phyloP scores from a whole-genome alignment of 768 basidiomycete species.

The Paxillus ammoniavirescens region DNA sequence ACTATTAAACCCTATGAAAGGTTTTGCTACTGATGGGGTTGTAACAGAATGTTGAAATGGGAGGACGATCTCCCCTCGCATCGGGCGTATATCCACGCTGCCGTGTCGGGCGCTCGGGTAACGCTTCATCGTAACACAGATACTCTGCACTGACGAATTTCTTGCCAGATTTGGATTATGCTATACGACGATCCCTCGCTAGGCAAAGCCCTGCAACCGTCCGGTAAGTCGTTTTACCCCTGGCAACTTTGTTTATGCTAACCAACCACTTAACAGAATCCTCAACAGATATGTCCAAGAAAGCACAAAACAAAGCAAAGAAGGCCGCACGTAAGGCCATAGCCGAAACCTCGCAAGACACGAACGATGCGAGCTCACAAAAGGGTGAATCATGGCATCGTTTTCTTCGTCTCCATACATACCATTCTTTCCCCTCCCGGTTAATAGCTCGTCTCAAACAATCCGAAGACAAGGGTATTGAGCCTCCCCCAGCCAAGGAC shows the following conservation, averaged over 20 bases:
- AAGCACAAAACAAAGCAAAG: slow-evolving; percentile 85
- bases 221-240: slow-evolving; percentile 29
- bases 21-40: neutral
- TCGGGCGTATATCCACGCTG: slow-evolving; percentile 72
- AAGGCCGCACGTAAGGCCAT: slow-evolving; percentile 64
- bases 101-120: slow-evolving; percentile 69
- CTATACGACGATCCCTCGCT: slow-evolving; percentile 72
- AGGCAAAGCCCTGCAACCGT: slow-evolving; percentile 37
- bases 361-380: slow-evolving; percentile 47
- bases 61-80: slow-evolving; percentile 79
- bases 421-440: slow-evolving; percentile 14
- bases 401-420: slow-evolving; percentile 8
- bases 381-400: slow-evolving; percentile 50
- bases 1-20: neutral
- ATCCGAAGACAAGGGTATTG: slow-evolving; percentile 70
- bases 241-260: slow-evolving; percentile 29
- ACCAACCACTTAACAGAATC: slow-evolving; percentile 13
- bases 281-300: slow-evolving; percentile 50
- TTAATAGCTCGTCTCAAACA: slow-evolving; percentile 31
- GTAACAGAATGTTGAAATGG: slow-evolving; percentile 69
- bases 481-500: slow-evolving; percentile 55
- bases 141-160: slow-evolving; percentile 10
- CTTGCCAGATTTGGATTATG: slow-evolving; percentile 64
- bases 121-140: slow-evolving; percentile 12
- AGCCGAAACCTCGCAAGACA: slow-evolving; percentile 39